Conservation (phyloP, 2,329 filamentous ascomycete species). For the Penicillium olsonii region DNA sequence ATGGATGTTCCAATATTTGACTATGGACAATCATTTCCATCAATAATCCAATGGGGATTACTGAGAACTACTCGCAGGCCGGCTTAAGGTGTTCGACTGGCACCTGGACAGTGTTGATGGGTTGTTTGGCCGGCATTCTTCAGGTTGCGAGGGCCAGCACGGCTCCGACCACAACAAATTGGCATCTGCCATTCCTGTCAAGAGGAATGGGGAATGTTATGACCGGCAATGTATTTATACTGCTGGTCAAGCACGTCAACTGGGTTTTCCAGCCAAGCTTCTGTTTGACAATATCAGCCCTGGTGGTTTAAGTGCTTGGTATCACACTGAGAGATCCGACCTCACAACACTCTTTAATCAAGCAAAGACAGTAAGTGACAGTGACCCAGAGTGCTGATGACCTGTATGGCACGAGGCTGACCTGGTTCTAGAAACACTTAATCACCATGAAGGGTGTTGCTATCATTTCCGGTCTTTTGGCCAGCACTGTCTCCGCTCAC, state of each 20-base stretch:
- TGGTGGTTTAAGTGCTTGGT: conserved; percentile 16
- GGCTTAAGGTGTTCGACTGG: not conserved
- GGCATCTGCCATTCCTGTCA: conserved; percentile 24
- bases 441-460: conserved; percentile 36
- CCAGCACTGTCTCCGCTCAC: conserved; percentile 44
- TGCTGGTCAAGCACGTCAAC: not conserved
- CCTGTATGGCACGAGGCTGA: conserved; percentile 5
- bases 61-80: too few species aligned
- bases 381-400: too few species aligned
- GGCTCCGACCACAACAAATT: conserved; percentile 6
- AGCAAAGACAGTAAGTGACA: conserved; percentile 3
- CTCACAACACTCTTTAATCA: conserved; percentile 1
- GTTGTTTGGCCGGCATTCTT: conserved; percentile 23
- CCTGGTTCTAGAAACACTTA: not conserved
- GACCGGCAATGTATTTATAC: conserved; percentile 19
- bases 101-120: not conserved
- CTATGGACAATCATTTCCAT: too few species aligned
- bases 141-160: conserved; percentile 20
- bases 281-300: conserved; percentile 7
- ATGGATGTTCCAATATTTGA: too few species aligned
- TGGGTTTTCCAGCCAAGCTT: not conserved
- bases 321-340: conserved; percentile 3
- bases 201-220: conserved; percentile 18
- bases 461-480: conserved; percentile 34
- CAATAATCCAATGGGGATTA: too few species aligned